phyloP scores from a whole-genome alignment of 192 early-diverging fungal genomes.

The Coemansia furcata region DNA sequence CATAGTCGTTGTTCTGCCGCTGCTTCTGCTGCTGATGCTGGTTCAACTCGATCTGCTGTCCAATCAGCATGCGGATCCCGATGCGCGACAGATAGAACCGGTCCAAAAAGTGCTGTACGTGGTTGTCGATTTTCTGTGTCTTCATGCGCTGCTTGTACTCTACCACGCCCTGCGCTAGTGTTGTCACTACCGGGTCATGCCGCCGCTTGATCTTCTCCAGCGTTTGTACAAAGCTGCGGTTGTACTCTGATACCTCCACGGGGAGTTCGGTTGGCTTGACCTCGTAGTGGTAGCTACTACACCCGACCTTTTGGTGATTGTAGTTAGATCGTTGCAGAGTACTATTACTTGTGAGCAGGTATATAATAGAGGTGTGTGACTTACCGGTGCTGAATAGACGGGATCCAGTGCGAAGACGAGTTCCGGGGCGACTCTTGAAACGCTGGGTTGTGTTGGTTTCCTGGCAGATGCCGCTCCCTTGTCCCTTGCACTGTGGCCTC shows the following conservation, averaged over 20 bases:
- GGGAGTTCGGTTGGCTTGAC: conserved; percentile 57
- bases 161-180: conserved; percentile 90
- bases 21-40: conserved; percentile 59
- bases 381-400: conserved; percentile 52
- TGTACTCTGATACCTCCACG: conserved; percentile 73
- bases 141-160: conserved; percentile 76
- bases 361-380: conserved; percentile 1
- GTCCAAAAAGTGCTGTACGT: conserved; percentile 87
- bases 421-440: conserved; percentile 15
- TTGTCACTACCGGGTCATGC: conserved; percentile 90
- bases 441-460: conserved; percentile 27
- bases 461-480: conserved; percentile 30
- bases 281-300: conserved; percentile 53
- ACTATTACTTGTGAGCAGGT: background rate
- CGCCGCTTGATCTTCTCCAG: conserved; percentile 91
- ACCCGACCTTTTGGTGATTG: background rate
- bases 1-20: conserved; percentile 57
- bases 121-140: conserved; percentile 59
- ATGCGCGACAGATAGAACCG: conserved; percentile 97
- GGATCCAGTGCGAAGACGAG: conserved; percentile 47
- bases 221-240: conserved; percentile 78
- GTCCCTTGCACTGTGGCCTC: conserved; percentile 20
- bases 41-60: conserved; percentile 75
- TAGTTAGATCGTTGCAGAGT: background rate
- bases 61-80: conserved; percentile 97